phyloP scores from a whole-genome alignment of 2,329 filamentous ascomycete genomes.

The Aspergillus sp. region DNA sequence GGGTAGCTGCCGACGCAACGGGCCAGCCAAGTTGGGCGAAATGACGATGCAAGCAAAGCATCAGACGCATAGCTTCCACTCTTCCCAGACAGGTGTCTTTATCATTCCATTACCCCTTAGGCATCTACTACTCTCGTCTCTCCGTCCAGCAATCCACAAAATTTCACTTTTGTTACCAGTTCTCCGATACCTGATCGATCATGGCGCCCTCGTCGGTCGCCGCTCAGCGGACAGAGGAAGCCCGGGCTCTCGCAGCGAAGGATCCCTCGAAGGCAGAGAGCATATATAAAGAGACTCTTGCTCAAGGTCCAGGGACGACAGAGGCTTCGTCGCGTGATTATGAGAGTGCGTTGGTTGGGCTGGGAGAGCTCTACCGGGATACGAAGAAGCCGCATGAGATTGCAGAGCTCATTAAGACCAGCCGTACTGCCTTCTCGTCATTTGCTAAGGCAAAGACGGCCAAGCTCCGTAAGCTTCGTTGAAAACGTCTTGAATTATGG shows the following conservation, averaged over 20 bases:
- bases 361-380: conserved; percentile 90
- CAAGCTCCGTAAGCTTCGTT: conserved; percentile 68
- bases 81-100: neutral
- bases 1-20: conserved; percentile 2
- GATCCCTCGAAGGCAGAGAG: conserved; percentile 78
- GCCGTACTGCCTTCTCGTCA: conserved; percentile 82
- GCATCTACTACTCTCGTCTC: neutral
- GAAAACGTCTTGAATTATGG: neutral
- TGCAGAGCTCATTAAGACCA: conserved; percentile 82
- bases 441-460: conserved; percentile 99
- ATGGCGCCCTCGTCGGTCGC: conserved; percentile 48
- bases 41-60: conserved; percentile 15
- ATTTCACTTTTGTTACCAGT: neutral
- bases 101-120: neutral
- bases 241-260: conserved; percentile 72
- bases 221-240: conserved; percentile 72
- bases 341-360: conserved; percentile 75
- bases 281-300: conserved; percentile 83
- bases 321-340: conserved; percentile 88
- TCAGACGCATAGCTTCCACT: neutral
- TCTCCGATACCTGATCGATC: conserved; percentile 10
- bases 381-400: conserved; percentile 72
- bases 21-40: conserved; percentile 6
- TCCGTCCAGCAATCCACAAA: neutral
- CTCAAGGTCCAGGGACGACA: conserved; percentile 73